Conservation (phyloP, 1,284 basidiomycete genomes). For the Sutorius eximius region DNA sequence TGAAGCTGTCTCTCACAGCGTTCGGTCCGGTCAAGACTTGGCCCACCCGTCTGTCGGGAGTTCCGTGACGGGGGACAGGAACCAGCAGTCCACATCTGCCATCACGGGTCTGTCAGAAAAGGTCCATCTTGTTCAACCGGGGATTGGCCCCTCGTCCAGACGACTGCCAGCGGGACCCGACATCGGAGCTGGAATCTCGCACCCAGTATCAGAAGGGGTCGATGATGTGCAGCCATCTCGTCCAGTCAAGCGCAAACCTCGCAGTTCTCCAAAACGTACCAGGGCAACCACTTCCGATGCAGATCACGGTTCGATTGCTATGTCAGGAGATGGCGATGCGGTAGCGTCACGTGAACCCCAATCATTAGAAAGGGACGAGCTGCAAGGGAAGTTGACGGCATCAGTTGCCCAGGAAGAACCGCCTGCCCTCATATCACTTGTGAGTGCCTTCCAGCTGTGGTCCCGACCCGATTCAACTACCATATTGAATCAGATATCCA, state of each 20-base stretch:
- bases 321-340: not conserved
- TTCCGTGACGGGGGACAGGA: not conserved
- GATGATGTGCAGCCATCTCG: not conserved
- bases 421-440: not conserved
- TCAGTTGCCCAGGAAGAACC: constrained; percentile 2
- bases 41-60: not conserved
- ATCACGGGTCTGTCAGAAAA: not conserved
- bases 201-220: not conserved
- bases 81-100: not conserved
- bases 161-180: not conserved
- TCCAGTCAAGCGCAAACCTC: not conserved
- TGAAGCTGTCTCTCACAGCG: no score
- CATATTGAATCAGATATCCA: not conserved
- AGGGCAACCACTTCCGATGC: not conserved
- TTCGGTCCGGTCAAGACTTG: not conserved
- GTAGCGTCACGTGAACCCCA: not conserved
- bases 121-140: not conserved
- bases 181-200: not conserved
- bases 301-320: not conserved
- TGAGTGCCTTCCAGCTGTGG: constrained; percentile 1
- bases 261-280: constrained; percentile 6
- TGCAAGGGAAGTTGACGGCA: not conserved
- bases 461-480: not conserved
- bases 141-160: not conserved
- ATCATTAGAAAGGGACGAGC: not conserved